Percentiles rank a stretch among this genome's conserved stretches.
Evolutionary conservation across 306 rosid genomes (phyloP).

Genomic region (Oxytropis ochrocephala): DNA sequence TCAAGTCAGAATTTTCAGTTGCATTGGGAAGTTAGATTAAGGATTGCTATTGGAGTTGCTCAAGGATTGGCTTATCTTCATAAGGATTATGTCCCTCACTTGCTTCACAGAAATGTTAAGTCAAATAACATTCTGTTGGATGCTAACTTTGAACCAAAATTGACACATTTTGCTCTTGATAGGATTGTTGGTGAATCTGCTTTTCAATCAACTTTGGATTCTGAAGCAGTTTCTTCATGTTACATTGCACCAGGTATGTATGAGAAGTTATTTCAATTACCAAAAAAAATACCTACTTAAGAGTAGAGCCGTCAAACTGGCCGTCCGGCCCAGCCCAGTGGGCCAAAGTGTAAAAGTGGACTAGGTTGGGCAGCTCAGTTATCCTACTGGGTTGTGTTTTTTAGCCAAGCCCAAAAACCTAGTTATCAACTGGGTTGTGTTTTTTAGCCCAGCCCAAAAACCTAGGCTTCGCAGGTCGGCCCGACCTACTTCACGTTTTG

Average conservation of each 20-base stretch:
- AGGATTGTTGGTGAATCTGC: constrained; percentile 72
- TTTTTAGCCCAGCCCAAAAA: too few species aligned
- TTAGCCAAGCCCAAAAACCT: too few species aligned
- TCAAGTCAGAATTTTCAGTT: constrained; percentile 41
- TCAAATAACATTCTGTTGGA: constrained; percentile 80
- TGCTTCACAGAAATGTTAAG: constrained; percentile 82
- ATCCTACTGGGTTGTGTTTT: too few species aligned
- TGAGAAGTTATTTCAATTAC: neutral
- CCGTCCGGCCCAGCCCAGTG: too few species aligned
- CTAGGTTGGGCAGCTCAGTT: too few species aligned
- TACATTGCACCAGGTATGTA: constrained; percentile 95
- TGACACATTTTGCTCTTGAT: constrained; percentile 83
- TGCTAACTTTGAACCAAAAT: constrained; percentile 74
- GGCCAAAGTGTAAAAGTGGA: too few species aligned
- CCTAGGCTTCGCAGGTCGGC: too few species aligned
- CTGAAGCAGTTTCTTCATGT: constrained; percentile 77
- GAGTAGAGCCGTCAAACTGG: too few species aligned
- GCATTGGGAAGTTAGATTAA: constrained; percentile 66
- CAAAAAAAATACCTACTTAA: neutral
- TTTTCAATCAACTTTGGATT: constrained; percentile 64
- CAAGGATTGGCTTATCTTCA: constrained; percentile 91
- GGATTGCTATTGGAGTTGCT: constrained; percentile 80
- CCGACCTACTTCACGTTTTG: too few species aligned
- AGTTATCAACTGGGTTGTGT: too few species aligned
- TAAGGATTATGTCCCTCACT: constrained; percentile 82